Base-by-base conservation (phyloP, 2,329 filamentous ascomycete species). In the Paramyrothecium roridum region DNA sequence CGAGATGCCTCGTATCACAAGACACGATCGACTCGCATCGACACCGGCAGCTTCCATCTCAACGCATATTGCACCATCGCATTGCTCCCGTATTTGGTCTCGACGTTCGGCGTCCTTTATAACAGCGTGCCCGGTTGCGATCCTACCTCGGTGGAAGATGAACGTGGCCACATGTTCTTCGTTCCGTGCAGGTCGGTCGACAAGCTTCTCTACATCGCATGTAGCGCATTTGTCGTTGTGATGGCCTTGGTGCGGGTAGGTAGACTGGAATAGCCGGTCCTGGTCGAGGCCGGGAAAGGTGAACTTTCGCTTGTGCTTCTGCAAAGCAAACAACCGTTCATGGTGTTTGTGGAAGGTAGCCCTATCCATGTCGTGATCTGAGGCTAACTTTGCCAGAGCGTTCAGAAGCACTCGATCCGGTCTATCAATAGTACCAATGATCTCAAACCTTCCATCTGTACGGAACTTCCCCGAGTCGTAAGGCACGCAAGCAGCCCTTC, bases 41-140 rank as follows among this genome's bases (percentile, higher is more conserved):
- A 51, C 49, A 20, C 49, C 49, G 16, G 49, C 49, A 3, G 26
- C 30, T 30, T 51, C 49, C 49, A 51, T 51, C 17, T 51, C 49
- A n/a, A 51, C 46, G 16, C 46, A 48, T 22, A 48, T 16, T 19
- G 46, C 46, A 20, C 46, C 46, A 19, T 20, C 20, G 46, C 46
- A 48, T 48, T 48, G 46, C 16, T 48, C 46, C 21, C 46, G 7
- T 8, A 48, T 48, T 20, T 48, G 46, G n/a, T 48, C 46, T 20
- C 46, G 46, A 20, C 46, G 46, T 20, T 10, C 20, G 20, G 16
- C 46, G 16, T 48, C 46, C 46, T 48, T 8, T n/a, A 48, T 48
- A 6, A 48, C 46, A 20, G 46, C 46, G 20, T 48, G 8, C 4
- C 46, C 46, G 7, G 46, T 48, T 20, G 46, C 46, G n/a, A 48